Evolutionary conservation across 2,329 filamentous ascomycete genomes (phyloP).

Genomic region (Trichoderma breve): DNA sequence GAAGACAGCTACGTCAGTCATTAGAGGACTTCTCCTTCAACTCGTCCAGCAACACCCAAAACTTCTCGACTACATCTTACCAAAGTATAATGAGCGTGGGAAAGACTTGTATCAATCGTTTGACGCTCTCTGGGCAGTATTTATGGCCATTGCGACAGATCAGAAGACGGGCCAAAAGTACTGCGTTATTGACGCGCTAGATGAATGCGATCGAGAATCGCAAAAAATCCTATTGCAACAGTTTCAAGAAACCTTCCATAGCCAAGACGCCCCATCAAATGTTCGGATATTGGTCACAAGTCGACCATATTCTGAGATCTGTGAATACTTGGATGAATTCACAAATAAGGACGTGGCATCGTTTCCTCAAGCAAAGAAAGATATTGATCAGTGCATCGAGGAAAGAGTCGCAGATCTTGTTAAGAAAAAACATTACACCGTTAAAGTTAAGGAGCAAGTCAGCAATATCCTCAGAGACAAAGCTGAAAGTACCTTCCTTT

Average conservation of each 20-base stretch:
- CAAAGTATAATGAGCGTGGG: not conserved
- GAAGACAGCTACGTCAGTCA: slow-evolving; percentile 26
- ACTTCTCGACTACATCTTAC: not conserved
- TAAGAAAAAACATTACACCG: too few species aligned
- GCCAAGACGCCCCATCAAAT: too few species aligned
- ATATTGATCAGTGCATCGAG: too few species aligned
- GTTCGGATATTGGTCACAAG: too few species aligned
- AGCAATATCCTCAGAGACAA: too few species aligned
- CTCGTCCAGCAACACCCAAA: not conserved
- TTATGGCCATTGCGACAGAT: not conserved
- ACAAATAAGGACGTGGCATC: too few species aligned
- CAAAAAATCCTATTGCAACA: not conserved
- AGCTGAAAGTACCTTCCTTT: too few species aligned
- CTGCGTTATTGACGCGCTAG: not conserved
- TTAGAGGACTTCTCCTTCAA: slow-evolving; percentile 25
- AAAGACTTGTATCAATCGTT: not conserved
- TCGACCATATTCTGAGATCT: too few species aligned
- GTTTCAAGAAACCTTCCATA: not conserved
- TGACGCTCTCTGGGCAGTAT: not conserved
- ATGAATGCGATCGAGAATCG: not conserved
- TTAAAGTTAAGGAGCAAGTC: too few species aligned
- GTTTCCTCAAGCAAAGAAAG: too few species aligned
- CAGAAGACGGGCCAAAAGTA: not conserved
- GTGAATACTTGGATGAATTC: too few species aligned
- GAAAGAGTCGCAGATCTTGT: too few species aligned